A percentile compares a stretch with the other conserved stretches of the same genome.
Evolutionary conservation across 2,329 filamentous ascomycete genomes (phyloP).

Genomic region (Verticillium dahliae): DNA sequence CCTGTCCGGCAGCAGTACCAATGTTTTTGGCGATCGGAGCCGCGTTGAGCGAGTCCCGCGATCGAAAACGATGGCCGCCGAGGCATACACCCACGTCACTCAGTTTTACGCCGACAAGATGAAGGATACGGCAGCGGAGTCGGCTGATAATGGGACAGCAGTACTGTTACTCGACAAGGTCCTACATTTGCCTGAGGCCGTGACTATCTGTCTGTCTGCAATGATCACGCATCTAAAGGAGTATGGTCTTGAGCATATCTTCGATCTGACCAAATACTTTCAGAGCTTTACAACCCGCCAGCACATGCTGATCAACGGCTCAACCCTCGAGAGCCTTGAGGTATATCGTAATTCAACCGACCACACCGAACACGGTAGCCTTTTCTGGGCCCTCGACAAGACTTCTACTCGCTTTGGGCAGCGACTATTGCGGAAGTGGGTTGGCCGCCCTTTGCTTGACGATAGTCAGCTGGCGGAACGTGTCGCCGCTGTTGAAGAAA

Average conservation of each 20-base stretch:
- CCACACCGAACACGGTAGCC: slow-evolving; percentile 73
- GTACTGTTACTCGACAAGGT: slow-evolving; percentile 76
- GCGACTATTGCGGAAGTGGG: slow-evolving; percentile 85
- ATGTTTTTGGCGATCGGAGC: slow-evolving; percentile 86
- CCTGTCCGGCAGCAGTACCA: slow-evolving; percentile 80
- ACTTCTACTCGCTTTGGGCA: slow-evolving; percentile 87
- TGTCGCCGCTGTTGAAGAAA: slow-evolving; percentile 78
- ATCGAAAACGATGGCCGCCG: slow-evolving; percentile 73
- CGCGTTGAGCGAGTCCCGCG: slow-evolving; percentile 75
- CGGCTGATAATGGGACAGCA: slow-evolving; percentile 43
- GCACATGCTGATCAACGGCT: slow-evolving; percentile 94
- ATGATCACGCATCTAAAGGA: slow-evolving; percentile 93
- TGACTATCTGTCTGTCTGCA: slow-evolving; percentile 86
- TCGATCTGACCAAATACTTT: slow-evolving; percentile 94
- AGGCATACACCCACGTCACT: slow-evolving; percentile 83
- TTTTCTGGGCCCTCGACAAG: slow-evolving; percentile 94
- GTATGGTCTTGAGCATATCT: slow-evolving; percentile 91
- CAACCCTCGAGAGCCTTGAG: slow-evolving; percentile 87
- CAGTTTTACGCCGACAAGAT: slow-evolving; percentile 88
- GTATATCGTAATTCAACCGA: slow-evolving; percentile 95
- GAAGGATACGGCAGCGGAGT: slow-evolving; percentile 33
- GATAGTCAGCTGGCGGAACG: slow-evolving; percentile 68
- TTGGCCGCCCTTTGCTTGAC: slow-evolving; percentile 82
- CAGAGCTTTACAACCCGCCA: slow-evolving; percentile 89
- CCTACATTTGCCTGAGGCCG: slow-evolving; percentile 73